Conservation (phyloP, 495 filamentous ascomycete genomes). For the Terfezia claveryi region DNA sequence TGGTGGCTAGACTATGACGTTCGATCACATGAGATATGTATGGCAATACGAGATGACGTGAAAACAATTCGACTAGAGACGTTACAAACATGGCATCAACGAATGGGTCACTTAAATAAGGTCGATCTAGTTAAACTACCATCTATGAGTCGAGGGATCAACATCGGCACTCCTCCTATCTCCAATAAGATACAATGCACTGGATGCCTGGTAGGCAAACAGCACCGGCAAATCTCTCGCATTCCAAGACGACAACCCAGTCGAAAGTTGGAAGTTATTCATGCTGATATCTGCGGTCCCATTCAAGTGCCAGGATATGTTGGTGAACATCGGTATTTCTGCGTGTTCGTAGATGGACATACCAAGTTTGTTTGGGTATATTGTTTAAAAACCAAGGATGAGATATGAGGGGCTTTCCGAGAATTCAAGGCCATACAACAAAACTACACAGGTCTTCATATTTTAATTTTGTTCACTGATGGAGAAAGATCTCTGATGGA, state of each 20-base stretch:
- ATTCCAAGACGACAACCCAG: neutral
- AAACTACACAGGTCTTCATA: neutral
- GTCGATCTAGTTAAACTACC: neutral
- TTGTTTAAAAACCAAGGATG: neutral
- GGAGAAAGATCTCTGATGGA: neutral
- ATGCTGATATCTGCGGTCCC: neutral
- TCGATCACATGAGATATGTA: neutral
- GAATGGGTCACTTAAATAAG: neutral
- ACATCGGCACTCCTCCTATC: neutral
- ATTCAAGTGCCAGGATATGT: neutral
- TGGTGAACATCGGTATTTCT: neutral
- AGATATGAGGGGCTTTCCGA: neutral
- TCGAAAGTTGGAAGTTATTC: neutral
- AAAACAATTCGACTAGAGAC: neutral
- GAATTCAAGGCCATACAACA: neutral
- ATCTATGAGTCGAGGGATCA: neutral
- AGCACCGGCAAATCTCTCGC: neutral
- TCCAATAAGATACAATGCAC: neutral
- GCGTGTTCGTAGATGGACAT: neutral
- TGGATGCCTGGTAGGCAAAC: neutral
- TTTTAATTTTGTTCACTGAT: neutral
- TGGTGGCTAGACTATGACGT: neutral
- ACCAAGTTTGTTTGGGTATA: neutral
- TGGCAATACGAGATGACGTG: neutral
- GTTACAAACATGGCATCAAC: neutral